Evolutionary conservation across 164 flowering plant genomes (phyloP), one percentile per base, ranked within the genome.

Genomic region (Malania oleifera): DNA sequence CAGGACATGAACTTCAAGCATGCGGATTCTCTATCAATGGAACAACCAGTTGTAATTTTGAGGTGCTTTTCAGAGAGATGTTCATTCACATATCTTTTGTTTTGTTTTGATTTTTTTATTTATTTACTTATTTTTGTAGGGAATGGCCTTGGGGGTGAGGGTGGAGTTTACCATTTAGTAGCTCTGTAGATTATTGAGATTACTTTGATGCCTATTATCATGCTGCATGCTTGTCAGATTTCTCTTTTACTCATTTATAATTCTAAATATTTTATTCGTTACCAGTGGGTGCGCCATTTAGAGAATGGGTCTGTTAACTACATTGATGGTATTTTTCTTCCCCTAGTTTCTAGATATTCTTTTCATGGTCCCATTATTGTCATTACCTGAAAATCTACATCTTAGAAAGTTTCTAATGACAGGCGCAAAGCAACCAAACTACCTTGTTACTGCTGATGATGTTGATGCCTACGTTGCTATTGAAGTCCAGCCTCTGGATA

Each of bases 381-480:
- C 28, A 44, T 35, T 52, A 14, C 13, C 17, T 2, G 11, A 26
- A 39, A 53, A 3, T 13, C 25, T 27, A 26, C 20, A 13, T 53
- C 26, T 48, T 41, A 18, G 14, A 23, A 34, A n/a, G 44, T 57
- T 57, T 60, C n/a, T 48, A 17, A 44, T 66, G 22, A 57, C 75
- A 93, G 99, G 99, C 51, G 99, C 99, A 60, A 88, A 93, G 72
- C 91, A 90, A 73, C 97, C 99, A 57, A 79, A 56, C 56, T 90
- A 93, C 73, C 77, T 82, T 63, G 83, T 93, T 37, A 90, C 92
- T 57, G 99, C 99, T 63, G 99, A 93, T 81, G 99, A 93, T 68
- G 91, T 93, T 67, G 86, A 90, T 50, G 73, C 86, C 6, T 80
- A 77, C 60, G 93, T 93, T 64, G 92, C 96, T 27, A 88, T 93